Percentiles rank a stretch among this genome's conserved stretches.
phyloP scores from a whole-genome alignment of 306 rosid species.

The Morella rubra region DNA sequence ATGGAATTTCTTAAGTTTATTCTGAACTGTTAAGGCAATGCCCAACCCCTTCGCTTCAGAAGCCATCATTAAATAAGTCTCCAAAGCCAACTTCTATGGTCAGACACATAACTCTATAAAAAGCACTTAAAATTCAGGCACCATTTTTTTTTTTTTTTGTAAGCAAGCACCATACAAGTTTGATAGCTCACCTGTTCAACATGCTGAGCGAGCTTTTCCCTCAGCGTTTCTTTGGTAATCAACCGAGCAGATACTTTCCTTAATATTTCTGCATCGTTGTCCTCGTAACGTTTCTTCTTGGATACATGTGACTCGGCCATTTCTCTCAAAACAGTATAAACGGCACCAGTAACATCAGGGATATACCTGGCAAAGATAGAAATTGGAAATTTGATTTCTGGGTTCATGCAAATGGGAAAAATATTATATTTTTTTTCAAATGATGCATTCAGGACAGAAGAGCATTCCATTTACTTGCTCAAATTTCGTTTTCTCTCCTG shows the following conservation, averaged over 20 bases:
- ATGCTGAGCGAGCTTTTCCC: constrained; percentile 81
- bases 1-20: neutral
- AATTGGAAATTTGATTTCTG: constrained; percentile 1
- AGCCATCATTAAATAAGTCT: too few species aligned
- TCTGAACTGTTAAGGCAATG: neutral
- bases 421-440: constrained; percentile 7
- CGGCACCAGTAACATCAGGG: constrained; percentile 69
- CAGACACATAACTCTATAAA: too few species aligned
- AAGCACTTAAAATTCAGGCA: too few species aligned
- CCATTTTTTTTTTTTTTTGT: too few species aligned
- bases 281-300: constrained; percentile 59
- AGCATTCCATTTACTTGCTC: constrained; percentile 51
- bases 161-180: neutral
- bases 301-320: constrained; percentile 54
- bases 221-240: constrained; percentile 70
- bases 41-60: neutral
- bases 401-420: constrained; percentile 19
- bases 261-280: constrained; percentile 58
- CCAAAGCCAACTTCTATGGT: too few species aligned
- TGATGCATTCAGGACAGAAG: constrained; percentile 21
- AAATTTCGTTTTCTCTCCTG: constrained; percentile 93
- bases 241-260: constrained; percentile 53
- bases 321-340: constrained; percentile 61
- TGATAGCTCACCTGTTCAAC: constrained; percentile 73
- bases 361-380: constrained; percentile 63